Conservation (phyloP, 1,284 basidiomycete genomes). For the Cutaneotrichosporon sp. region DNA sequence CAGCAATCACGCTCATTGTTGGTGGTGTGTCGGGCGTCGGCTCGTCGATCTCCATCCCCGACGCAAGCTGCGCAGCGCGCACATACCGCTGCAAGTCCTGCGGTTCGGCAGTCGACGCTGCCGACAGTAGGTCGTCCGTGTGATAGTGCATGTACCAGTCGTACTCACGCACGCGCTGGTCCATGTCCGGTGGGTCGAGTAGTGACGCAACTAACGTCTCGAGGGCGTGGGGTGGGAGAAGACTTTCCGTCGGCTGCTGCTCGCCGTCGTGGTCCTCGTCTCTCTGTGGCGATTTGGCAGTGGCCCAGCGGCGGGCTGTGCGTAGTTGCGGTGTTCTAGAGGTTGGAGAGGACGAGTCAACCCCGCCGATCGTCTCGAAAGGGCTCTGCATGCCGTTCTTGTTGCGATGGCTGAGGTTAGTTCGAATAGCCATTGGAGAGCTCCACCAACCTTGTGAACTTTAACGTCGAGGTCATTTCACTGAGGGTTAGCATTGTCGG, state of each 20-base stretch:
- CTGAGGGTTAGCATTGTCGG: slow-evolving; percentile 11
- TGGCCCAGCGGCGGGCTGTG: slow-evolving; percentile 45
- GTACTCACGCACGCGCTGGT: slow-evolving; percentile 66
- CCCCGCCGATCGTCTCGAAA: slow-evolving; percentile 32
- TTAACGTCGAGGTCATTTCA: slow-evolving; percentile 27
- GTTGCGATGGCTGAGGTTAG: slow-evolving; percentile 34
- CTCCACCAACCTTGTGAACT: slow-evolving; percentile 31
- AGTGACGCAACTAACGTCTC: slow-evolving; percentile 64
- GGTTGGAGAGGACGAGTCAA: neutral
- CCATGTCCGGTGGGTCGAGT: slow-evolving; percentile 60
- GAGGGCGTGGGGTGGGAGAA: slow-evolving; percentile 36
- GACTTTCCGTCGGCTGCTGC: slow-evolving; percentile 1
- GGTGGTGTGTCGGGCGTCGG: slow-evolving; percentile 10
- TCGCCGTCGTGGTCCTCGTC: slow-evolving; percentile 9
- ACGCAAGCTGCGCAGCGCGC: slow-evolving; percentile 42
- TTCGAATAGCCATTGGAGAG: slow-evolving; percentile 24
- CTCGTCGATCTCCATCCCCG: slow-evolving; percentile 42
- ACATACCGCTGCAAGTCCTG: slow-evolving; percentile 54
- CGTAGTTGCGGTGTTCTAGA: slow-evolving; percentile 18
- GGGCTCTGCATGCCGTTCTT: slow-evolving; percentile 43
- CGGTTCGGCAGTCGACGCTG: slow-evolving; percentile 48
- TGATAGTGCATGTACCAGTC: slow-evolving; percentile 62
- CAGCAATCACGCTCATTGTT: slow-evolving; percentile 4
- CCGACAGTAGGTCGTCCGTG: slow-evolving; percentile 44
- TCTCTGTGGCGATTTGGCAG: neutral